Conservation (phyloP, 2,329 filamentous ascomycete species). For the Verticillium tricorpus region DNA sequence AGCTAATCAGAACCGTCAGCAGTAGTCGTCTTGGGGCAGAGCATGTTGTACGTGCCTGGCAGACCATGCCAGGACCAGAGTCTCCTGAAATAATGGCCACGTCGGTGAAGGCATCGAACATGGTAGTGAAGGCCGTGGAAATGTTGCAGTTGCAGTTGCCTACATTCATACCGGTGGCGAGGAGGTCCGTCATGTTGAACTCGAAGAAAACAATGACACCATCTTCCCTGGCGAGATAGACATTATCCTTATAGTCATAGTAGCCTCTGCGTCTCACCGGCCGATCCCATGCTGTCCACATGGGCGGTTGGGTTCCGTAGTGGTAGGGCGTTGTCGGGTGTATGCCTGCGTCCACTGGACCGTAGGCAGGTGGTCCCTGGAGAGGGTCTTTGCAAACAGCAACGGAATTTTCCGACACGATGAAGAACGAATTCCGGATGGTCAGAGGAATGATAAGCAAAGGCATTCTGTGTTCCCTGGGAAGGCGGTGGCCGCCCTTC, state of each 20-base stretch:
- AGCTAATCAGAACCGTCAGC: slow-evolving; percentile 4
- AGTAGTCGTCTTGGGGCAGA: neutral
- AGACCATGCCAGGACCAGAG: slow-evolving; percentile 72
- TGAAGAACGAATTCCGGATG: slow-evolving; percentile 65
- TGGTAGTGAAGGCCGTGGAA: slow-evolving; percentile 74
- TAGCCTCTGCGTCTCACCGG: slow-evolving; percentile 64
- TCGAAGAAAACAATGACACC: slow-evolving; percentile 72
- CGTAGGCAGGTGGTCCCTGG: slow-evolving; percentile 43
- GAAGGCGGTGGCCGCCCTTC: slow-evolving; percentile 45
- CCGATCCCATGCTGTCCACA: slow-evolving; percentile 84
- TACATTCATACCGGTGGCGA: slow-evolving; percentile 52
- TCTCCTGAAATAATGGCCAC: slow-evolving; percentile 77
- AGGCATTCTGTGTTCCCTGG: slow-evolving; percentile 53
- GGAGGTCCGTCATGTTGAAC: slow-evolving; percentile 52
- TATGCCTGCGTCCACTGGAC: slow-evolving; percentile 35
- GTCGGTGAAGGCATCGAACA: slow-evolving; percentile 65
- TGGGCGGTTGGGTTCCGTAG: slow-evolving; percentile 43
- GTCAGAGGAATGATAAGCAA: slow-evolving; percentile 68
- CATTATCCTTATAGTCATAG: slow-evolving; percentile 63
- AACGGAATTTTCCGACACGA: slow-evolving; percentile 59
- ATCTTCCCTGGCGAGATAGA: slow-evolving; percentile 87
- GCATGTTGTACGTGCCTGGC: slow-evolving; percentile 49
- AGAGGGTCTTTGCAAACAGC: slow-evolving; percentile 52
- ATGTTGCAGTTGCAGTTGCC: slow-evolving; percentile 70
- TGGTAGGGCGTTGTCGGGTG: slow-evolving; percentile 38